Percentiles rank a stretch among this genome's conserved stretches.
phyloP scores from a whole-genome alignment of 371 early-diverging fungal genomes.

The Syncephalis plumigaleata region DNA sequence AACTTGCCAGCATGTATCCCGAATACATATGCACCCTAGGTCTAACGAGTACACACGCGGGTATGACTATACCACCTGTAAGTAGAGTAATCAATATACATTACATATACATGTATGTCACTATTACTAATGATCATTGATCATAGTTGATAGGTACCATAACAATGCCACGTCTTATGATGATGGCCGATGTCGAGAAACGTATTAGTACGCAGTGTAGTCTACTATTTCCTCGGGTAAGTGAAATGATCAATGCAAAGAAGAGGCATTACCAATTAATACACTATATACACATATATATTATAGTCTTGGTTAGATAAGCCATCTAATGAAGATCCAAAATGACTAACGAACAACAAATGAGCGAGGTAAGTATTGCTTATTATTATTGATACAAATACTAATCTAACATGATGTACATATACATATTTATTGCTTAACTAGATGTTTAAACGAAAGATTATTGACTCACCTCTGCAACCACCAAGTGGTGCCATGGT shows the following conservation, averaged over 20 bases:
- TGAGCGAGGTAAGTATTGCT: too few relatives aligned
- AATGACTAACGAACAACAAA: neutral
- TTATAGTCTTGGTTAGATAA: neutral
- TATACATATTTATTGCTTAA: neutral
- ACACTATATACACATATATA: too few relatives aligned
- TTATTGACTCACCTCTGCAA: too few relatives aligned
- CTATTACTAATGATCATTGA: neutral
- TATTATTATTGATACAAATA: too few relatives aligned
- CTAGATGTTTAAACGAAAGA: neutral
- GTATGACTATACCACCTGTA: neutral
- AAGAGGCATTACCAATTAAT: too few relatives aligned
- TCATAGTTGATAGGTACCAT: neutral
- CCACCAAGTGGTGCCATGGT: slow-evolving; percentile 8
- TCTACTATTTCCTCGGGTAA: too few relatives aligned
- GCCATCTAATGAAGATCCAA: neutral
- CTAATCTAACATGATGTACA: too few relatives aligned
- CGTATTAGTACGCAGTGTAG: too few relatives aligned
- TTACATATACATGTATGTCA: neutral
- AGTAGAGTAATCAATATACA: neutral
- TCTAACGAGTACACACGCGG: slow-evolving; percentile 19
- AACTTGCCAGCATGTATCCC: slow-evolving; percentile 21
- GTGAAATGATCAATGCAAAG: too few relatives aligned
- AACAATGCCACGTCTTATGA: neutral
- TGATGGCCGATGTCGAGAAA: neutral
- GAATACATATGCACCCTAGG: slow-evolving; percentile 19